Evolutionary conservation across 2,329 filamentous ascomycete species (phyloP), one percentile per base, ranked within the genome.

Genomic region (Aotearoamyces nothofagi): DNA sequence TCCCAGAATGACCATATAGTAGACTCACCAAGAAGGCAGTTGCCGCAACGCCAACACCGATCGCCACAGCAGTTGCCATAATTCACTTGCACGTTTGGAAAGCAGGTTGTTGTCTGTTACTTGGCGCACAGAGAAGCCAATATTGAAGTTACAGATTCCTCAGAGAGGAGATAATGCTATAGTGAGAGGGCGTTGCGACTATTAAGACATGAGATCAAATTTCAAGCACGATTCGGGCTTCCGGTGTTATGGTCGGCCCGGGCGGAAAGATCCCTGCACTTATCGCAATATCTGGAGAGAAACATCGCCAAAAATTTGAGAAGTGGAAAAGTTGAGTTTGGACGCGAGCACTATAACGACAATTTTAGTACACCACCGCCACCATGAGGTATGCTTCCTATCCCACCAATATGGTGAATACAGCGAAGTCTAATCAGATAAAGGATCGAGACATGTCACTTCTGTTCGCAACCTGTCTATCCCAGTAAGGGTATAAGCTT

Each of bases 401-500:
- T 27, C 13, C 35, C 24, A 29, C 17, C 33, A 12, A 17, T 33
- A 30, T 35, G 19, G 9, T 8, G 20, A 12, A 6, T 22, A 8
- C n/a, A 22, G 8, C n/a, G n/a, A 22, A 8, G n/a, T 22, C 19
- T 22, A 22, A 26, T 26, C n/a, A n/a, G n/a, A n/a, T n/a, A n/a
- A 38, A 62, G 61, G 47, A 61, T 66, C 46, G 70, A 76, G 53
- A 73, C 66, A 32, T 78, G 73, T 53, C 74, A 77, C 50, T 78
- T 79, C 55, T 80, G 76, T 54, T 76, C 69, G 38, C 64, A 66
- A 45, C 76, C 76, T 27, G 64, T 65, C 49, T 78, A 77, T 51
- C 72, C 72, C 24, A 61, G 58, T 52, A 71, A 69, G 51, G 64
- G 65, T 36, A 69, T 69, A 33, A 60, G 54, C 17, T 51, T 51